Base-by-base conservation (phyloP, 1,139 yeast genomes). In the Hansenula sp. region DNA sequence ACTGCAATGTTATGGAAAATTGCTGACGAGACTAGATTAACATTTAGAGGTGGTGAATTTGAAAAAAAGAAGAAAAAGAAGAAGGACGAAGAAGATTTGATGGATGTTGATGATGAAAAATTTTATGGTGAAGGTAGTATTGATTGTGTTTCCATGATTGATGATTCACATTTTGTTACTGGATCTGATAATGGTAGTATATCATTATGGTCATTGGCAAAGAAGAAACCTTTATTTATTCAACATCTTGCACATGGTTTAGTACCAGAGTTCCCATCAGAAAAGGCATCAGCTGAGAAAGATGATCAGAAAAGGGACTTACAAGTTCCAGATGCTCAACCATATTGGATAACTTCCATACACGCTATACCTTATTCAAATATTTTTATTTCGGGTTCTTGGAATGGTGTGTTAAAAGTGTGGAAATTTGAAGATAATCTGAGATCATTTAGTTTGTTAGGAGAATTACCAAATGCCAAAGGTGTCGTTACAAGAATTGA, bases 1-100 rank as follows among this genome's bases (percentile, higher is more conserved):
- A 86, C 96, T 1, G 97, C 94, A 16, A 84, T 94, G 82, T 70
- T 87, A 54, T 92, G 98, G 98, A 92, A 94, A 62, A 88, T 92
- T 50, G 78, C 95, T 22, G 98, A 94, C 56, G 98, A 92, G 65
- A 79, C 95, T 2, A 76, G 97, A 57, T 74, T 92, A 53, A 89
- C 97, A 0, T 92, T 92, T 63, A 75, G 97, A 57, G 96, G 96
- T 46, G 96, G 96, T 44, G 95, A 87, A 55, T 69, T 64, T 14
- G 73, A 68, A 40, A 73, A 67, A 59, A 68, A 68, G 52, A 66
- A 62, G 44, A 69, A 60, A 49, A 68, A 57, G 42, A 66, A 65
- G 56, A 52, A 60, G 45, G 61, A 58, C 30, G 61, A 60, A 34
- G 66, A 59, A 17, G 60, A 56, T 38, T 48, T 51, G 12, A 61